phyloP scores from a whole-genome alignment of 345 rosid genomes.

The Noccaea caerulescens region DNA sequence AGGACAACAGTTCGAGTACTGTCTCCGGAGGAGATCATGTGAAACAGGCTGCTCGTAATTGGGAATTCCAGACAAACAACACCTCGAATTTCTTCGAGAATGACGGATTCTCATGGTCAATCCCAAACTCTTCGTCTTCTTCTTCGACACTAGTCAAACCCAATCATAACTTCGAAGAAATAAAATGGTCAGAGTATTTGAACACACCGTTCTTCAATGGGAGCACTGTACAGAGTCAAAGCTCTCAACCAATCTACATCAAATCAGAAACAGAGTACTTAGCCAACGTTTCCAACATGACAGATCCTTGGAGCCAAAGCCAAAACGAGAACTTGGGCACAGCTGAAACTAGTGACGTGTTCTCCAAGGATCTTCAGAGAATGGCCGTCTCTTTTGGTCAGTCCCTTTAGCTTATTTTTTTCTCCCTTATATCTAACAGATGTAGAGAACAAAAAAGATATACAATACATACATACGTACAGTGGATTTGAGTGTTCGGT shows the following conservation, averaged over 20 bases:
- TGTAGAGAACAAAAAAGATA: constrained; percentile 30
- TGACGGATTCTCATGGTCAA: constrained; percentile 43
- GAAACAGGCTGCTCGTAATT: constrained; percentile 30
- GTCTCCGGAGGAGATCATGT: constrained; percentile 41
- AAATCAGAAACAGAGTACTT: constrained; percentile 41
- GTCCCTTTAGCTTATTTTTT: constrained; percentile 32
- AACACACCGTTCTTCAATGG: constrained; percentile 42
- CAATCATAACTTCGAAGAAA: constrained; percentile 39
- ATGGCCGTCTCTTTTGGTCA: constrained; percentile 48
- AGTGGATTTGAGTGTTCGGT: constrained; percentile 38
- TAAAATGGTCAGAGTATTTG: constrained; percentile 46
- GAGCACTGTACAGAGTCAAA: constrained; percentile 41
- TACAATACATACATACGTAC: constrained; percentile 40
- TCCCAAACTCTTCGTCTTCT: constrained; percentile 34
- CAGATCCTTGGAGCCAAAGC: constrained; percentile 45
- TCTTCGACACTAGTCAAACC: constrained; percentile 31
- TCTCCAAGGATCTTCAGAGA: constrained; percentile 46
- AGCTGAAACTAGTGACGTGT: constrained; percentile 42
- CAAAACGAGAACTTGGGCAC: constrained; percentile 35
- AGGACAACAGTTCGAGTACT: constrained; percentile 45
- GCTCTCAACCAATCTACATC: constrained; percentile 35
- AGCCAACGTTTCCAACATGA: constrained; percentile 38
- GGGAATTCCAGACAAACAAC: constrained; percentile 54
- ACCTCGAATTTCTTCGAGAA: constrained; percentile 28
- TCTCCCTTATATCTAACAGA: constrained; percentile 31